Conservation (phyloP, 495 filamentous ascomycete genomes). For the Astrocystis sublimbata region DNA sequence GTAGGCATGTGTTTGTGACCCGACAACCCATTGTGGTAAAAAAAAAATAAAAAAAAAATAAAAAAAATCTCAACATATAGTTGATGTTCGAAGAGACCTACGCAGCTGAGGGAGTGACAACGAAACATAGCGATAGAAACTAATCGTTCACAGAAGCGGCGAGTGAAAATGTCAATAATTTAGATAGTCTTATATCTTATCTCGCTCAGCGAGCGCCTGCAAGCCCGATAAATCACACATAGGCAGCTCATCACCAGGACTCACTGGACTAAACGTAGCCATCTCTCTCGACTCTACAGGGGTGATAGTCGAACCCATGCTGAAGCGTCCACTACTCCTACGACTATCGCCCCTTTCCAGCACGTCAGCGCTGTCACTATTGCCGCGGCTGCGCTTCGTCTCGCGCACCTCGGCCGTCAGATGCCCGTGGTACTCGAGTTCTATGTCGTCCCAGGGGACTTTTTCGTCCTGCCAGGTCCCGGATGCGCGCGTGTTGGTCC, state of each 20-base stretch:
- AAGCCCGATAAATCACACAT: slow-evolving; percentile 12
- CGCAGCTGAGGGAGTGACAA: too few species aligned
- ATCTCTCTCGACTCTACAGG: slow-evolving; percentile 1
- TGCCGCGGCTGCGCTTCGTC: not conserved
- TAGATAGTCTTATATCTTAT: not conserved
- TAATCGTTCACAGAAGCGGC: not conserved
- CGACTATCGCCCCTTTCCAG: too few species aligned
- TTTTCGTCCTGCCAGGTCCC: slow-evolving; percentile 20
- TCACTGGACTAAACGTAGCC: slow-evolving; percentile 12
- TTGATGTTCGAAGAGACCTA: too few species aligned
- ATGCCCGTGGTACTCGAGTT: slow-evolving; percentile 7
- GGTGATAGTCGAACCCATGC: not conserved
- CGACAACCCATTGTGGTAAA: too few species aligned
- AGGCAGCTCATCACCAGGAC: not conserved
- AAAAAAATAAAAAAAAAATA: too few species aligned
- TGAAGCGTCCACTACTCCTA: not conserved
- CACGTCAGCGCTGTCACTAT: too few species aligned
- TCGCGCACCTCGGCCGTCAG: not conserved
- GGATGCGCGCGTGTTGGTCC: slow-evolving; percentile 25
- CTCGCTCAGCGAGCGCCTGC: slow-evolving; percentile 9
- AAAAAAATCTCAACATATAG: too few species aligned
- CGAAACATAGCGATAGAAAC: not conserved
- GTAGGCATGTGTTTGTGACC: not conserved
- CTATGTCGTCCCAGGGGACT: slow-evolving; percentile 16
- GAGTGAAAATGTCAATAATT: not conserved